A percentile compares a stretch with the other conserved stretches of the same genome.
phyloP scores from a whole-genome alignment of 768 basidiomycete species.

The Leccinum obscurum region DNA sequence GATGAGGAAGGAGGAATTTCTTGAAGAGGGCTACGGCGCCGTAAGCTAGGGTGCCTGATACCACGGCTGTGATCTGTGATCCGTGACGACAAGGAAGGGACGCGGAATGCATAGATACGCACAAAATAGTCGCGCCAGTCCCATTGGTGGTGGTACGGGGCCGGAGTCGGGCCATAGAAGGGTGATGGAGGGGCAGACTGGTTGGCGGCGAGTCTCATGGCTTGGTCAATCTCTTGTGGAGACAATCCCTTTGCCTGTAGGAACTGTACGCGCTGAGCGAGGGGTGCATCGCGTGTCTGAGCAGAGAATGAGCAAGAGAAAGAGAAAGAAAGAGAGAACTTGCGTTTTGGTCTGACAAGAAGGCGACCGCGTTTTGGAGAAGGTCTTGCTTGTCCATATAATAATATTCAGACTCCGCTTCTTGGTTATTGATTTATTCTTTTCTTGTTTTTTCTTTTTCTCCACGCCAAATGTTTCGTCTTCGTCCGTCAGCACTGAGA shows the following conservation, averaged over 20 bases:
- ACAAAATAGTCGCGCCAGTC: slow-evolving; percentile 99
- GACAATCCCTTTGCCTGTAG: slow-evolving; percentile 94
- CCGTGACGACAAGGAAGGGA: slow-evolving; percentile 19
- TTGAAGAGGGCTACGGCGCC: slow-evolving; percentile 78
- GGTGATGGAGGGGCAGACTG: slow-evolving; percentile 23
- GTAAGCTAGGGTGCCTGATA: slow-evolving; percentile 84
- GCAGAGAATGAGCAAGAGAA: slow-evolving; percentile 3
- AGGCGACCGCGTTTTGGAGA: slow-evolving; percentile 77
- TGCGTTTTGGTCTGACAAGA: slow-evolving; percentile 85
- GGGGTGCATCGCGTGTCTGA: slow-evolving; percentile 74
- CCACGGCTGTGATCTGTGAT: slow-evolving; percentile 82
- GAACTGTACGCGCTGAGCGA: slow-evolving; percentile 88
- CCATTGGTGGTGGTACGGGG: slow-evolving; percentile 53
- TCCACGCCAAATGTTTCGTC: slow-evolving; percentile 29
- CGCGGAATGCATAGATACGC: slow-evolving; percentile 30
- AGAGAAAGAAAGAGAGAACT: slow-evolving; percentile 8
- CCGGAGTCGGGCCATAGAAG: slow-evolving; percentile 42
- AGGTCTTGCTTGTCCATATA: slow-evolving; percentile 66
- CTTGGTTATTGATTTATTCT: background rate
- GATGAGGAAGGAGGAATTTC: slow-evolving; percentile 91
- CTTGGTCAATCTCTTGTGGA: slow-evolving; percentile 80
- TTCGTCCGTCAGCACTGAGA: slow-evolving; percentile 15
- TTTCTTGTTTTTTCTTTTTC: background rate
- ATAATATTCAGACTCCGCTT: slow-evolving; percentile 31
- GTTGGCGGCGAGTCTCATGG: slow-evolving; percentile 62